Conservation (phyloP, 139 green algal genomes). For the Chlorella sp. region DNA sequence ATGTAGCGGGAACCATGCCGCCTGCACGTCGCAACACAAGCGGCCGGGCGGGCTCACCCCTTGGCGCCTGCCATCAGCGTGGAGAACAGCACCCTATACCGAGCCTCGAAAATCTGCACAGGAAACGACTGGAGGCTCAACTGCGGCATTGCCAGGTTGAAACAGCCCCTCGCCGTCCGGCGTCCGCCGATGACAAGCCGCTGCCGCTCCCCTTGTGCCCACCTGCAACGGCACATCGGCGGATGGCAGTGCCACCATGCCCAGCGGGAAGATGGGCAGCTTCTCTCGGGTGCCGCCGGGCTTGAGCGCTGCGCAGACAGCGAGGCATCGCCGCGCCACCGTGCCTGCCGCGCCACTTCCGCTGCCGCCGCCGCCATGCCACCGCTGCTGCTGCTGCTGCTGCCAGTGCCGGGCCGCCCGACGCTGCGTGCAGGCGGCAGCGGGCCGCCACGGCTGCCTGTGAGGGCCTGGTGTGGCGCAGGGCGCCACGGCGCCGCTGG, state of each 20-base stretch:
- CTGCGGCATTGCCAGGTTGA: no score
- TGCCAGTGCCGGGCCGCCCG: no score
- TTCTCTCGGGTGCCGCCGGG: not conserved
- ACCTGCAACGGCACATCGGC: conserved; percentile 49
- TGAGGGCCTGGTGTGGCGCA: not conserved
- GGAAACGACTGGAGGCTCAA: no score
- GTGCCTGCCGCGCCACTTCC: not conserved
- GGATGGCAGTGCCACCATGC: conserved; percentile 55
- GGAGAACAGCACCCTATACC: conserved; percentile 59
- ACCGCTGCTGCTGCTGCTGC: not conserved
- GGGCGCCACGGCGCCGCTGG: no score
- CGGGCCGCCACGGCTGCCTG: not conserved
- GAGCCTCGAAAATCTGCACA: conserved; percentile 66
- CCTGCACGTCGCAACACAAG: not conserved
- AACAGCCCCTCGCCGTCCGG: no score
- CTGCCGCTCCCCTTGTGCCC: no score
- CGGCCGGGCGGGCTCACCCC: conserved; percentile 5
- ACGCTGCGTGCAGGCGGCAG: not conserved
- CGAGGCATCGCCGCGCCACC: not conserved
- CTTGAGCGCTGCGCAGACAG: not conserved
- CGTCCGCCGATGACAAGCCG: no score
- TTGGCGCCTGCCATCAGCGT: conserved; percentile 53
- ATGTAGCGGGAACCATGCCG: not conserved
- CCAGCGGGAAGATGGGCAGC: conserved; percentile 65
- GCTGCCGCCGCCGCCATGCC: not conserved